Base-by-base conservation (phyloP, 169 alveolate species). In the Cryptosporidium viatorum region DNA sequence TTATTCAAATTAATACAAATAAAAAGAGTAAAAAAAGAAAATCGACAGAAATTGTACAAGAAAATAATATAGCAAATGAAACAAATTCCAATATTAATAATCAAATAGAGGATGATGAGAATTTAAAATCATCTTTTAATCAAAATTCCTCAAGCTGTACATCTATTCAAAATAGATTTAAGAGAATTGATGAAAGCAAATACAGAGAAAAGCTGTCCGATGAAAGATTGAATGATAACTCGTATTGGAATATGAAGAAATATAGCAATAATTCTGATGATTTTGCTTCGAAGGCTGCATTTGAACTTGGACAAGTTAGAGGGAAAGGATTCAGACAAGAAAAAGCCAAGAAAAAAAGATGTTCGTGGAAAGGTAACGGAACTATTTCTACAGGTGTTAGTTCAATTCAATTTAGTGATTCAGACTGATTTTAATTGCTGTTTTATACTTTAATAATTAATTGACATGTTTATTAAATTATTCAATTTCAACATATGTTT, bases 351-450 rank as follows among this genome's bases (percentile, higher is more conserved):
- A 94, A 94, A 92, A 94, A 94, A 84, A 86, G 93, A 45, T 93
- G 96, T 16, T 93, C 95, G 14, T 94, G 97, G 97, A 94, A 86
- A 75, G 97, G 97, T 6, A 80, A 91, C 74, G 95, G 95, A 45
- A 51, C 70, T 21, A 85, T 85, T 74, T 80, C 87, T 16, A 62
- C 80, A 1, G 87, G 75, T 7, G 75, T 80, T 12, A 80, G 75
- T 1, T 80, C 87, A 18, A 65, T 80, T 59, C 87, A 80, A 65
- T 80, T 80, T 33, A 80, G 75, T 62, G 87, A 80, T 18, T 80
- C 87, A 3, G 87, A 80, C 3, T 80, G 41, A 35, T 18, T 62
- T n/a, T 55, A 48, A 29, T 29, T 35, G 31, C 21, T 48, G 21
- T 48, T 48, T 55, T 21, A 55, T 55, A 23, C 14, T 26, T 55